phyloP scores from a whole-genome alignment of 1,284 basidiomycete genomes.

The Prillingera fragicola region DNA sequence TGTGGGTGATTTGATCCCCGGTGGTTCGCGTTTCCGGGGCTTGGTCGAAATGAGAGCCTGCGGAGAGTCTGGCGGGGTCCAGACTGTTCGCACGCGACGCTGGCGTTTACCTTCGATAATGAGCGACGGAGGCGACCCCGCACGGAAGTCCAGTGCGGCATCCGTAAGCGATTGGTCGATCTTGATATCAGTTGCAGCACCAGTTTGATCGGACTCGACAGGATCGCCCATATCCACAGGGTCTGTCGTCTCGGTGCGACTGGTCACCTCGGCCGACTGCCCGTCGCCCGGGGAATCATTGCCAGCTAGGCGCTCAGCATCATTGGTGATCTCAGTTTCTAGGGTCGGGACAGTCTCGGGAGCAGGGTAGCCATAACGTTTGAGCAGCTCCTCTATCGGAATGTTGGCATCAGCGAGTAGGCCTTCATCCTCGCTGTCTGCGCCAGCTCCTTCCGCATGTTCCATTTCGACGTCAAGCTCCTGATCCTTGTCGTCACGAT shows the following conservation, averaged over 20 bases:
- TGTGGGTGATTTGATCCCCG: too few species aligned
- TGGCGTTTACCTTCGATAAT: slow-evolving; percentile 39
- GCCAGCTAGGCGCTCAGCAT: not conserved
- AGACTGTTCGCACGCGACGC: slow-evolving; percentile 30
- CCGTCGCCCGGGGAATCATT: slow-evolving; percentile 1
- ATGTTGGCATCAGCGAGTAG: slow-evolving; percentile 53
- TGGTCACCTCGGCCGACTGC: not conserved
- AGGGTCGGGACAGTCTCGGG: not conserved
- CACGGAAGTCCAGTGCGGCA: slow-evolving; percentile 19
- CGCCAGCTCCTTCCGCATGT: slow-evolving; percentile 43
- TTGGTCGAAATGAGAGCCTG: slow-evolving; percentile 19
- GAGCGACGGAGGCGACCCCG: slow-evolving; percentile 16
- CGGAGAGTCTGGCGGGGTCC: slow-evolving; percentile 33
- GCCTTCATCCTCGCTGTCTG: slow-evolving; percentile 52
- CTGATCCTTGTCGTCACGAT: slow-evolving; percentile 40
- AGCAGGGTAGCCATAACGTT: slow-evolving; percentile 51
- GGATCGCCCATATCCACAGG: not conserved
- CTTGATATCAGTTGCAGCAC: not conserved
- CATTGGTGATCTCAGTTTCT: not conserved
- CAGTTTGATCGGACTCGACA: not conserved
- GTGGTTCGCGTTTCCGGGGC: slow-evolving; percentile 23
- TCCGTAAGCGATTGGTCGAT: slow-evolving; percentile 37
- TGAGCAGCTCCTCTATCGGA: slow-evolving; percentile 54
- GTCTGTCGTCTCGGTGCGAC: not conserved
- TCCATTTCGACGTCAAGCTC: slow-evolving; percentile 49